These are phyloP conservation scores for Clitopilus hobsonii DNA, from an alignment of 768 basidiomycete species.

Conservation along the genomic window DNA sequence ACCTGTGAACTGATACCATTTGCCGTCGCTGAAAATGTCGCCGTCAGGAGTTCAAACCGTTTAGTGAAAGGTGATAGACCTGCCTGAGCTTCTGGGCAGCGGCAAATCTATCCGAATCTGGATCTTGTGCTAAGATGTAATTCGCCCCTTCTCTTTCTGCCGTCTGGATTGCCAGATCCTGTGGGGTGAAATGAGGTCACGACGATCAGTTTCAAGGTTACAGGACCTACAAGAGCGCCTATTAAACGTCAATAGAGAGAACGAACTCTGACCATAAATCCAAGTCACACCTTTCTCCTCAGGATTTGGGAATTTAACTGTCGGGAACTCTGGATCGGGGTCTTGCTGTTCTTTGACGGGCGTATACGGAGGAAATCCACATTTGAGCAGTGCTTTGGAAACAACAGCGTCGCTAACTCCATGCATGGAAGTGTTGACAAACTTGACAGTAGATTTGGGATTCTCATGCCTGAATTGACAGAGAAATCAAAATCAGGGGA, in stretches of 20 bases:
- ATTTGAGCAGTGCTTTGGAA: slow-evolving; percentile 48
- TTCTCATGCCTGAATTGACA: not conserved
- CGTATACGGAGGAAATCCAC: slow-evolving; percentile 55
- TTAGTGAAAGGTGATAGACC: slow-evolving; percentile 7
- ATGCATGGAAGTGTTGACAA: slow-evolving; percentile 90
- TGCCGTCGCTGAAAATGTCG: slow-evolving; percentile 31
- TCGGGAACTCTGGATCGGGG: slow-evolving; percentile 84
- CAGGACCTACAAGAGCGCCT: slow-evolving; percentile 56
- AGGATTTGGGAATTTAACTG: slow-evolving; percentile 83
- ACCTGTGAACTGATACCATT: slow-evolving; percentile 74
- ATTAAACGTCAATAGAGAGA: not conserved
- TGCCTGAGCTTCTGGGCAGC: slow-evolving; percentile 67
- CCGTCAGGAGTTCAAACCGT: not conserved
- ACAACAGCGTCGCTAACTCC: slow-evolving; percentile 76
- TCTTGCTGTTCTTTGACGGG: slow-evolving; percentile 61
- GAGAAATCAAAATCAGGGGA: not conserved
- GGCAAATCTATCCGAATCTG: slow-evolving; percentile 80
- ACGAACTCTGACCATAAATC: not conserved
- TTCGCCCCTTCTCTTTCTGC: slow-evolving; percentile 48
- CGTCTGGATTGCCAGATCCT: slow-evolving; percentile 70
- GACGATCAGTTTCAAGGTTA: too few species aligned
- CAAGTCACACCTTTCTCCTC: slow-evolving; percentile 71
- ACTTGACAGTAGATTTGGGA: slow-evolving; percentile 35
- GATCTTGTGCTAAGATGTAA: slow-evolving; percentile 86
- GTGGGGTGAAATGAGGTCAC: too few species aligned